Evolutionary conservation across 192 early-diverging fungal species (phyloP), one percentile per base, ranked within the genome.

Genomic region (Lobulomyces angularis): DNA sequence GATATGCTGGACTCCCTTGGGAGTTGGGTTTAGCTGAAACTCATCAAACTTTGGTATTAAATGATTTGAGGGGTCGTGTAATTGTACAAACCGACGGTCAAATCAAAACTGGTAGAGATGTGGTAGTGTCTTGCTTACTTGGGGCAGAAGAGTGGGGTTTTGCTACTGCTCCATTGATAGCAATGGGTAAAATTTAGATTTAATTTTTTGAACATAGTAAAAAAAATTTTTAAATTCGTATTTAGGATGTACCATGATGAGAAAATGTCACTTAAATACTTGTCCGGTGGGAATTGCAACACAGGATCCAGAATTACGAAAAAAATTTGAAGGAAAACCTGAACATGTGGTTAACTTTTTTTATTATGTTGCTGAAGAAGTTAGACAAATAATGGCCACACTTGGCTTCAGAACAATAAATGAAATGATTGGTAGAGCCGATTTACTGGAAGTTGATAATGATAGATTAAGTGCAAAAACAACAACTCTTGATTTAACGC

Each of bases 131-230:
- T 2, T 90, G 90, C 63, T 68, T 97, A 61, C 77, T 97, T 36
- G 94, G 94, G 47, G 94, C 91, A 37, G 94, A 97, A 59, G 94
- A 97, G 69, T 95, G 88, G 80, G 94, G 94, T 21, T 97, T 97
- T 50, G 94, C 94, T 37, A 97, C 94, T 2, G 84, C 90, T 18
- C 94, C 94, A n/a, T 73, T 97, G 51, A 93, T 97, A 51, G 85
- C 90, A 16, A 71, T 95, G 55, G 94, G 94, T 33, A 95, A 91
- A 62, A 87, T 78, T 46, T 91, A 94, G 81, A 82, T 98, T n/a
- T n/a, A n/a, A n/a, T 25, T 43, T 6, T 7, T 25, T 21, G 27
- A n/a, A n/a, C n/a, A n/a, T n/a, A n/a, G n/a, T n/a, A n/a, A n/a
- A n/a, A n/a, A n/a, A n/a, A n/a, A n/a, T n/a, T n/a, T n/a, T n/a